These are phyloP conservation scores for Gossypium armourianum DNA, from an alignment of 441 rosid species.

Conservation along the genomic window DNA sequence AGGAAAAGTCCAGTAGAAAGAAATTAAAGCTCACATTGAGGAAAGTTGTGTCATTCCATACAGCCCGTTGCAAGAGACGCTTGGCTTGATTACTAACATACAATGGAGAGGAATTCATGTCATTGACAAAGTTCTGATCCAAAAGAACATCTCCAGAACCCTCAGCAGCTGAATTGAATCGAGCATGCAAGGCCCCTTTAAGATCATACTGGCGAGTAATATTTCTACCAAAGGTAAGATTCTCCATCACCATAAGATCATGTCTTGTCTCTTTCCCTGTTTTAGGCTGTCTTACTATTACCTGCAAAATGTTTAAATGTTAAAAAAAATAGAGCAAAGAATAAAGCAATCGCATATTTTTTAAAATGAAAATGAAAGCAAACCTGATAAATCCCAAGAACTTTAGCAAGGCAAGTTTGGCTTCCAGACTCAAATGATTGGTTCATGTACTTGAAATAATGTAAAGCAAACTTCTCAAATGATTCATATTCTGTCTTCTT, in stretches of 20 bases:
- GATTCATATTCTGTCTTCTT: slow-evolving; percentile 84
- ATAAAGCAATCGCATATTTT: not conserved
- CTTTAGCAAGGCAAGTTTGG: slow-evolving; percentile 93
- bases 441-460: slow-evolving; percentile 75
- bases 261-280: slow-evolving; percentile 65
- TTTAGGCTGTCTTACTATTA: slow-evolving; percentile 56
- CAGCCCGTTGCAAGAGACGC: slow-evolving; percentile 63
- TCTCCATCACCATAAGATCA: slow-evolving; percentile 97
- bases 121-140: slow-evolving; percentile 87
- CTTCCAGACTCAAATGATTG: slow-evolving; percentile 59
- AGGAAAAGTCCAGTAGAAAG: not conserved
- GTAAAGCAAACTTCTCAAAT: slow-evolving; percentile 67
- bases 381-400: slow-evolving; percentile 92
- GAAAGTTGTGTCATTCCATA: slow-evolving; percentile 87
- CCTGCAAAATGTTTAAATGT: slow-evolving; percentile 36
- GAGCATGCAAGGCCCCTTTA: slow-evolving; percentile 79
- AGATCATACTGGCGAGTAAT: slow-evolving; percentile 82
- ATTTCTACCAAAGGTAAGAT: slow-evolving; percentile 63
- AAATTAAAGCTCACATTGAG: slow-evolving; percentile 51
- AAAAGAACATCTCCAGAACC: slow-evolving; percentile 67
- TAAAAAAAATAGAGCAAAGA: not conserved
- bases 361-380: slow-evolving; percentile 1
- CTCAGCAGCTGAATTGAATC: slow-evolving; percentile 41
- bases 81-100: slow-evolving; percentile 70
- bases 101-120: slow-evolving; percentile 81